A percentile compares a stretch with the other conserved stretches of the same genome.
These are phyloP conservation scores for Dimargaris xerosporica DNA, from an alignment of 192 early-diverging fungal genomes.

Conservation along the genomic window DNA sequence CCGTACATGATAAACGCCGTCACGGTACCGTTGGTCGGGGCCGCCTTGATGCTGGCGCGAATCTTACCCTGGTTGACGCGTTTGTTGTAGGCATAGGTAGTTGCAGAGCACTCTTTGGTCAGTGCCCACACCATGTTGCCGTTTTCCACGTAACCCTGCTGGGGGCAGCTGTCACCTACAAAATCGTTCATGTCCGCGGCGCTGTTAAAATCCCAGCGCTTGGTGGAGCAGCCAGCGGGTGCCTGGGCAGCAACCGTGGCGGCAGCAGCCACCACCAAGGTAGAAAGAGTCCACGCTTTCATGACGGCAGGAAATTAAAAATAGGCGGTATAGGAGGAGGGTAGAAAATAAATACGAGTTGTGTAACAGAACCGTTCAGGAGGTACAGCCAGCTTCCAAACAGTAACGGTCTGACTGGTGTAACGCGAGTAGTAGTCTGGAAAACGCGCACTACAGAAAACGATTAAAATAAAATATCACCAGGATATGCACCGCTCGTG, in stretches of 20 bases:
- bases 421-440: background rate
- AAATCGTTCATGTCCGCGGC: slow-evolving; percentile 1
- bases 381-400: background rate
- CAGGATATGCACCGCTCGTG: slow-evolving; percentile 1
- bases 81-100: slow-evolving; percentile 4
- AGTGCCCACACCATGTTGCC: slow-evolving; percentile 11
- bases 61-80: slow-evolving; percentile 1
- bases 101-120: slow-evolving; percentile 4
- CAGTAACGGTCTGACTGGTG: background rate
- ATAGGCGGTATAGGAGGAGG: background rate
- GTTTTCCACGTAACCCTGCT: slow-evolving; percentile 9
- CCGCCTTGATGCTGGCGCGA: slow-evolving; percentile 7
- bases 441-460: background rate
- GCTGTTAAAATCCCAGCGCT: slow-evolving; percentile 9
- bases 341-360: background rate
- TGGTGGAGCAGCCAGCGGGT: background rate
- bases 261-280: slow-evolving; percentile 5
- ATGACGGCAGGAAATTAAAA: background rate
- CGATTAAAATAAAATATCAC: background rate
- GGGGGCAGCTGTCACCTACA: background rate
- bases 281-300: background rate
- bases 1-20: slow-evolving; percentile 12
- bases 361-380: background rate
- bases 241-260: background rate
- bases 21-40: background rate